Conservation (phyloP, 176 grass and related monocot genomes). For the Hordeum marinum region DNA sequence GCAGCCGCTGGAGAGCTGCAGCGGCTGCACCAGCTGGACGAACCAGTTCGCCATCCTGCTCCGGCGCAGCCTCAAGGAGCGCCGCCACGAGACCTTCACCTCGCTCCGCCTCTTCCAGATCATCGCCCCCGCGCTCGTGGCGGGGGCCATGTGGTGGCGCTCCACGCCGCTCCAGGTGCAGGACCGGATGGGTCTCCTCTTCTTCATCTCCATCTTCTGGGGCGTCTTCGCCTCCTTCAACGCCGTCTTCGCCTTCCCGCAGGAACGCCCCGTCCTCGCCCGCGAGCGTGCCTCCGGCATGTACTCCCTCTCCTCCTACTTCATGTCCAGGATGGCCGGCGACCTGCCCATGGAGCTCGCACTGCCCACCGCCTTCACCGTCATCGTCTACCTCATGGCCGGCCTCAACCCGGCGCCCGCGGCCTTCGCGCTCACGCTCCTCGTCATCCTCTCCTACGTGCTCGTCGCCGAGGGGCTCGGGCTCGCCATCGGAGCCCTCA, state of each 20-base stretch:
- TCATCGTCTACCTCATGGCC: conserved; percentile 88
- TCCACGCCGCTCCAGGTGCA: conserved; percentile 47
- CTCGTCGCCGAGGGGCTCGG: conserved; percentile 81
- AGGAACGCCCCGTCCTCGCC: conserved; percentile 55
- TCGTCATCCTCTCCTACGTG: conserved; percentile 63
- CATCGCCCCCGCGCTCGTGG: conserved; percentile 66
- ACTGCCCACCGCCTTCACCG: conserved; percentile 54
- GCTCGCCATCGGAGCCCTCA: conserved; percentile 61
- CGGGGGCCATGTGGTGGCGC: conserved; percentile 92
- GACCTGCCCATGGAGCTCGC: conserved; percentile 98
- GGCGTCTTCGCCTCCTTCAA: conserved; percentile 98
- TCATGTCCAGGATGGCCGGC: conserved; percentile 66
- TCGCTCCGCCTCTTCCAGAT: conserved; percentile 83
- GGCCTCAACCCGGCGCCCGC: conserved; percentile 51
- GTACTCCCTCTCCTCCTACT: conserved; percentile 94
- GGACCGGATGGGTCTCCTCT: conserved; percentile 91
- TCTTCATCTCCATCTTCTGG: conserved; percentile 99
- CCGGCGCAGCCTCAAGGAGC: conserved; percentile 83
- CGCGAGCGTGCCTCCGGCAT: conserved; percentile 80
- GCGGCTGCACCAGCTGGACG: conserved; percentile 46
- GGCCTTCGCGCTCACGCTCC: conserved; percentile 69
- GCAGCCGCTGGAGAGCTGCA: conserved; percentile 14
- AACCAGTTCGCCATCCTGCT: conserved; percentile 83
- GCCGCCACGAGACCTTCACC: conserved; percentile 91
- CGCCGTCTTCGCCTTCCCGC: conserved; percentile 88